Percentiles rank a stretch among this genome's conserved stretches.
phyloP scores from a whole-genome alignment of 768 basidiomycete species.

The Lactifluus piperatus region DNA sequence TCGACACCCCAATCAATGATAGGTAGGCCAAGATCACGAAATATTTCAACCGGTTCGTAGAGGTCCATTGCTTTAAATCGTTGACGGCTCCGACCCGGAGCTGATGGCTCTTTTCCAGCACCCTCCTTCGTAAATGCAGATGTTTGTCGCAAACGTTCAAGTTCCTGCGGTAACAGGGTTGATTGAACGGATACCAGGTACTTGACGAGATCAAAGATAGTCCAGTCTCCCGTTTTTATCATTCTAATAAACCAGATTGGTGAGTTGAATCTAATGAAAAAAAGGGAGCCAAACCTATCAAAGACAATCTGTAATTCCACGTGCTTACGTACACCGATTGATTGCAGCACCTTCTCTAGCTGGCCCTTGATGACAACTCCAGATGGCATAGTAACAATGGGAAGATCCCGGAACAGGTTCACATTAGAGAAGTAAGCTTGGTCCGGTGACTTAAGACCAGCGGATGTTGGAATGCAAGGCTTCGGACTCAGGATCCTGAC shows the following conservation, averaged over 20 bases:
- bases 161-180: slow-evolving; percentile 47
- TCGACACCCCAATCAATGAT: slow-evolving; percentile 81
- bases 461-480: slow-evolving; percentile 43
- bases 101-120: slow-evolving; percentile 17
- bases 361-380: slow-evolving; percentile 52
- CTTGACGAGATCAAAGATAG: slow-evolving; percentile 71
- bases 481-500: slow-evolving; percentile 35
- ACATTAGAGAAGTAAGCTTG: slow-evolving; percentile 82
- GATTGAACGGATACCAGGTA: slow-evolving; percentile 81
- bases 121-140: slow-evolving; percentile 66
- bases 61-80: slow-evolving; percentile 63
- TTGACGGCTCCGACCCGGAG: slow-evolving; percentile 28
- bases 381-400: slow-evolving; percentile 67
- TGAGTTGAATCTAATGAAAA: neutral
- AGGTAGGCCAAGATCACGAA: slow-evolving; percentile 68
- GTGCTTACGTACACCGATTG: slow-evolving; percentile 80
- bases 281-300: slow-evolving; percentile 52
- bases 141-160: slow-evolving; percentile 49
- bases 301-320: slow-evolving; percentile 94
- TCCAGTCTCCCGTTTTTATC: slow-evolving; percentile 89
- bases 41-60: slow-evolving; percentile 73
- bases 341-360: slow-evolving; percentile 61
- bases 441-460: slow-evolving; percentile 62
- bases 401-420: slow-evolving; percentile 83
- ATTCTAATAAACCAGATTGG: slow-evolving; percentile 40